These are phyloP conservation scores for Aaosphaeria arxii DNA, from an alignment of 2,329 filamentous ascomycete species.

Conservation along the genomic window DNA sequence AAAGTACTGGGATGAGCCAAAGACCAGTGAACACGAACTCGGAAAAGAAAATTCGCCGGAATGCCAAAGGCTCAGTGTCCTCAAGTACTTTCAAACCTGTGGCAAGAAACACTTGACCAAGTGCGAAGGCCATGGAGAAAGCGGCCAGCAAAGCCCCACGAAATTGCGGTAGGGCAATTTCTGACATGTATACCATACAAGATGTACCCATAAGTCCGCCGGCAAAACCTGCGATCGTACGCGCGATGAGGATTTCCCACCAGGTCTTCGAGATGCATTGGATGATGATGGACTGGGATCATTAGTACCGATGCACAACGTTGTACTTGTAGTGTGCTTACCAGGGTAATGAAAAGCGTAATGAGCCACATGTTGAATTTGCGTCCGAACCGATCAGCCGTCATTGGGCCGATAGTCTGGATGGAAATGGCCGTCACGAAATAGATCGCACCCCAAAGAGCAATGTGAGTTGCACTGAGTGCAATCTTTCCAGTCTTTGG, in stretches of 20 bases:
- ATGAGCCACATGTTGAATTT: constrained; percentile 8
- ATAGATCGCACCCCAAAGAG: constrained; percentile 5
- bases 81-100: constrained; percentile 2
- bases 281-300: constrained; percentile 3
- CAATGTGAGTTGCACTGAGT: constrained; percentile 3
- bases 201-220: constrained; percentile 5
- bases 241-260: constrained; percentile 5
- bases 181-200: constrained; percentile 8
- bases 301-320: not conserved
- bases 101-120: constrained; percentile 5
- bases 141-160: constrained; percentile 3
- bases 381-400: constrained; percentile 5
- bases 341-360: constrained; percentile 4
- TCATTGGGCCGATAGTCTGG: constrained; percentile 2
- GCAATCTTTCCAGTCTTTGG: constrained; percentile 4
- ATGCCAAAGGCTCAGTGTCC: not conserved
- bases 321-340: not conserved
- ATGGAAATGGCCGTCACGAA: constrained; percentile 2
- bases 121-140: constrained; percentile 7
- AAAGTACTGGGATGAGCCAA: constrained; percentile 3
- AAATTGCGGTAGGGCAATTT: constrained; percentile 6
- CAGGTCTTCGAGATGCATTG: constrained; percentile 7
- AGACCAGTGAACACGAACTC: constrained; percentile 7
- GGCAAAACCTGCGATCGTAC: constrained; percentile 3
- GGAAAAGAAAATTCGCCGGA: constrained; percentile 6